A percentile compares a stretch with the other conserved stretches of the same genome.
Conservation (phyloP, 2,329 filamentous ascomycete species). For the Xylaria sp. region DNA sequence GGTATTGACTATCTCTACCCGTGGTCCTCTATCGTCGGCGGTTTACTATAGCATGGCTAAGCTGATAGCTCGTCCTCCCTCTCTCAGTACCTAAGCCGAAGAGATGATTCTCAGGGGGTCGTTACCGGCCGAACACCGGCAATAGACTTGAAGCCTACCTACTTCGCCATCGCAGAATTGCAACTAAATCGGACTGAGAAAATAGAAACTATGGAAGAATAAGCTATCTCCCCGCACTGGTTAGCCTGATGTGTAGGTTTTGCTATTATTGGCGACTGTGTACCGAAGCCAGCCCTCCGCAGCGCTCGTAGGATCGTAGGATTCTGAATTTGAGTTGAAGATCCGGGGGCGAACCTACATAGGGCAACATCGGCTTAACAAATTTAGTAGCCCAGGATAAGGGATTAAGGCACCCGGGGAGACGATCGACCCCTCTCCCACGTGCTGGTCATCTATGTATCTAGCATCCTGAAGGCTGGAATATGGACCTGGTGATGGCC, state of each 20-base stretch:
- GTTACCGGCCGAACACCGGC: neutral
- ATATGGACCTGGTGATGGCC: constrained; percentile 5
- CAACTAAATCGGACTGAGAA: no score
- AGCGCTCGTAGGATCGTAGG: constrained; percentile 13
- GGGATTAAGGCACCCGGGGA: neutral
- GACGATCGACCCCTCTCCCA: constrained; percentile 2
- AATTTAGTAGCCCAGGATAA: neutral
- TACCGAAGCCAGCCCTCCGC: constrained; percentile 2
- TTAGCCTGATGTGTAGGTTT: neutral
- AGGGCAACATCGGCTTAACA: constrained; percentile 4
- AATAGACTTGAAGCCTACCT: neutral
- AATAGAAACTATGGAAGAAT: no score
- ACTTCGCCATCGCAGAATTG: no score
- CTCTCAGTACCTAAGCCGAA: constrained; percentile 3
- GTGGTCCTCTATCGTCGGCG: constrained; percentile 1
- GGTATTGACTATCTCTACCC: constrained; percentile 4
- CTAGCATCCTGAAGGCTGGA: neutral
- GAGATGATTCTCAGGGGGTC: neutral
- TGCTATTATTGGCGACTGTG: neutral
- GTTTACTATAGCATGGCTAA: constrained; percentile 16
- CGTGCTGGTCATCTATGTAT: constrained; percentile 4
- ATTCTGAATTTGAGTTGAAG: constrained; percentile 9
- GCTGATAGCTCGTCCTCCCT: constrained; percentile 17
- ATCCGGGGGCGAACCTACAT: neutral
- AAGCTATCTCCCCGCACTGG: neutral